Evolutionary conservation across 1,139 yeast species (phyloP).

Genomic region (Suhomyces anneliseae): DNA sequence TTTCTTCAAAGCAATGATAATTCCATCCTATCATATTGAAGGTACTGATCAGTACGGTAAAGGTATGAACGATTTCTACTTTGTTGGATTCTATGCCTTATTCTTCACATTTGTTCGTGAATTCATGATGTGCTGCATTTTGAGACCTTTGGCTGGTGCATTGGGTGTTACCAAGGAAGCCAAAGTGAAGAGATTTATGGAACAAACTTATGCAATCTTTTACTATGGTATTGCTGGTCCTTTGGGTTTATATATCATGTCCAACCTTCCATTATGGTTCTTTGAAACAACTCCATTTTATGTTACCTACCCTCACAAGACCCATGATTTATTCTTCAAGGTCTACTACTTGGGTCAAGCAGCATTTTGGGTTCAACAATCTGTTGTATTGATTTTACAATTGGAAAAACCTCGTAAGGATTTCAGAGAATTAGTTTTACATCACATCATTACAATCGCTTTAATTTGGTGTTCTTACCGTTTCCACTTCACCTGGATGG

Average conservation of each 20-base stretch:
- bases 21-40: conserved; percentile 65
- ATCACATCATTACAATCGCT: conserved; percentile 88
- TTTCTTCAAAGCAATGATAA: conserved; percentile 58
- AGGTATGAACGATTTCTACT: conserved; percentile 79
- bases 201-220: conserved; percentile 81
- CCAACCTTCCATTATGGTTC: conserved; percentile 79
- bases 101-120: conserved; percentile 91
- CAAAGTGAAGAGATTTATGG: conserved; percentile 81
- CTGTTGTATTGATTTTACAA: conserved; percentile 75
- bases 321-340: conserved; percentile 72
- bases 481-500: conserved; percentile 96
- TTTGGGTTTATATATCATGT: conserved; percentile 86
- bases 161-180: conserved; percentile 57
- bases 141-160: conserved; percentile 65
- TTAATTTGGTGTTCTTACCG: conserved; percentile 88
- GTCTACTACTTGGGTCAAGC: conserved; percentile 88
- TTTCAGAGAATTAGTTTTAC: conserved; percentile 85
- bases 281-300: conserved; percentile 84
- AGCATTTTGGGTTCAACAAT: conserved; percentile 96
- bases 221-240: conserved; percentile 86
- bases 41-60: conserved; percentile 72
- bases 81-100: conserved; percentile 77
- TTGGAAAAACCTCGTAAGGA: conserved; percentile 96
- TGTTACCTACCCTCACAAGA: conserved; percentile 75
- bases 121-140: conserved; percentile 79